These are phyloP conservation scores for Colletotrichum limetticola DNA, from an alignment of 2,329 filamentous ascomycete species.

Conservation along the genomic window DNA sequence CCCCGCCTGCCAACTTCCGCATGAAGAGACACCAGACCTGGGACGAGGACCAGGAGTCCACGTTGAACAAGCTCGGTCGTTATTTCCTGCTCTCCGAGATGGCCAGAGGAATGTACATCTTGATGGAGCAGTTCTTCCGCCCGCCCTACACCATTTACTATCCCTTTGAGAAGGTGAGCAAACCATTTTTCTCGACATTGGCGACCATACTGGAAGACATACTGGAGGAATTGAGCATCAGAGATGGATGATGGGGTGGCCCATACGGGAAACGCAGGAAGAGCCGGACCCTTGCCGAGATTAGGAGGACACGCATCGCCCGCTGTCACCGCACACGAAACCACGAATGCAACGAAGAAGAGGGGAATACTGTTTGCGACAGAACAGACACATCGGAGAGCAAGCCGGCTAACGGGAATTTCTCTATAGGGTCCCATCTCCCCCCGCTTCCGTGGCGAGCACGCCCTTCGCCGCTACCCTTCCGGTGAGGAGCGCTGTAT, in stretches of 20 bases:
- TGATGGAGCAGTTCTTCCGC: slow-evolving; percentile 97
- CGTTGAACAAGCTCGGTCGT: slow-evolving; percentile 86
- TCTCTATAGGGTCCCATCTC: slow-evolving; percentile 83
- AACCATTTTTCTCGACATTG: neutral
- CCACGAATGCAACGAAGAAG: neutral
- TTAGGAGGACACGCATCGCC: neutral
- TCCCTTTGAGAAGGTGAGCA: slow-evolving; percentile 90
- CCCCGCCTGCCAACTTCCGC: slow-evolving; percentile 85
- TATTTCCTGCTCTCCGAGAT: slow-evolving; percentile 98
- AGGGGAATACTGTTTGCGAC: neutral
- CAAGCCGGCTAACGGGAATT: slow-evolving; percentile 13
- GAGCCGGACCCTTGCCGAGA: neutral
- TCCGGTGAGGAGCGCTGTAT: slow-evolving; percentile 99
- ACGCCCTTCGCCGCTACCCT: slow-evolving; percentile 94
- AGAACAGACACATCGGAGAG: neutral
- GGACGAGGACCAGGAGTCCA: slow-evolving; percentile 81
- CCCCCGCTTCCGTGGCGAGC: slow-evolving; percentile 96
- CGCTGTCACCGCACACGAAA: neutral
- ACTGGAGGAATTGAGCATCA: neutral
- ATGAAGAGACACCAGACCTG: slow-evolving; percentile 78
- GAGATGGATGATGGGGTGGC: neutral
- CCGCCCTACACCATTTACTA: slow-evolving; percentile 99
- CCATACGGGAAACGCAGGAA: neutral
- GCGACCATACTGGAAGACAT: neutral
- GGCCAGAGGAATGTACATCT: slow-evolving; percentile 96